Percentiles rank a stretch among this genome's conserved stretches.
Evolutionary conservation across 2,329 filamentous ascomycete genomes (phyloP).

Genomic region (Ophiosphaerella narmari): DNA sequence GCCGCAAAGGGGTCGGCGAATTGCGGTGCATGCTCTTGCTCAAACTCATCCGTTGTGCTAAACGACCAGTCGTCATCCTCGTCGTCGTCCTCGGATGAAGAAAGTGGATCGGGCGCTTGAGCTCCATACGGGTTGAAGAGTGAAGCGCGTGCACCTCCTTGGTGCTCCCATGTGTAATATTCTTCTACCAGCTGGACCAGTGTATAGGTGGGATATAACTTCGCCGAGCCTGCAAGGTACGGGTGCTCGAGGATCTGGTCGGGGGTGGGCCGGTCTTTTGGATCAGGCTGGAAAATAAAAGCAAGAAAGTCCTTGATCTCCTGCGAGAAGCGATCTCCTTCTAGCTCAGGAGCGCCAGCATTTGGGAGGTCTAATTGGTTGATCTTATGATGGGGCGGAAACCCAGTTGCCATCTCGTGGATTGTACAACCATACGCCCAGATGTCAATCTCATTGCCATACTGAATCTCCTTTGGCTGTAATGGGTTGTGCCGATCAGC

Average conservation of each 20-base stretch:
- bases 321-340: constrained; percentile 72
- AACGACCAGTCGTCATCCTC: constrained; percentile 66
- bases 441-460: constrained; percentile 66
- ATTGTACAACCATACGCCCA: constrained; percentile 85
- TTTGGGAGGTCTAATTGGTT: constrained; percentile 46
- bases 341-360: constrained; percentile 65
- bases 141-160: constrained; percentile 71
- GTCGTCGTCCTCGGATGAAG: constrained; percentile 28
- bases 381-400: constrained; percentile 67
- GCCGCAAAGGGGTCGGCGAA: constrained; percentile 53
- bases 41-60: constrained; percentile 66
- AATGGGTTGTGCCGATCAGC: constrained; percentile 60
- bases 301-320: constrained; percentile 71
- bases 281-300: constrained; percentile 73
- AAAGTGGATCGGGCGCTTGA: constrained; percentile 58
- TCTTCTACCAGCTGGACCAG: constrained; percentile 70
- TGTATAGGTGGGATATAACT: constrained; percentile 66
- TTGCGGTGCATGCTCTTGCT: constrained; percentile 49
- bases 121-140: constrained; percentile 65
- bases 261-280: constrained; percentile 70
- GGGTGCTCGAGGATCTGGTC: constrained; percentile 71
- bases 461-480: constrained; percentile 57
- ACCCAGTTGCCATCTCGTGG: constrained; percentile 78
- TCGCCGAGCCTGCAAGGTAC: constrained; percentile 67
- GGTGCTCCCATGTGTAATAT: constrained; percentile 76